Conservation (phyloP, 2,329 filamentous ascomycete genomes). For the Alternaria dauci region DNA sequence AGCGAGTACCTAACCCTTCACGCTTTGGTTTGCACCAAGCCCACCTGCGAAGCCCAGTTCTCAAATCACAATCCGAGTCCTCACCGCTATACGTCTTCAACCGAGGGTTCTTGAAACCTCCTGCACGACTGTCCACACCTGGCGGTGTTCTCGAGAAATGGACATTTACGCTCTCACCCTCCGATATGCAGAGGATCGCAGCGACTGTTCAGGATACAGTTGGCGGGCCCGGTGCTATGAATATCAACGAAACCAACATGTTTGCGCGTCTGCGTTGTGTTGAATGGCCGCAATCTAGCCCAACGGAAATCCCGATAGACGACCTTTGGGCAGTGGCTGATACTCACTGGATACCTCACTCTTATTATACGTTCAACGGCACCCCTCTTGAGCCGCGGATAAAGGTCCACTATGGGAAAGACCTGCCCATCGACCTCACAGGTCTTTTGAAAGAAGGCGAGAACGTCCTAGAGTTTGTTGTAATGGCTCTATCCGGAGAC, state of each 20-base stretch:
- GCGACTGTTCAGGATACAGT: conserved; percentile 33
- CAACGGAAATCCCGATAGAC: conserved; percentile 54
- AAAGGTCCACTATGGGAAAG: conserved; percentile 76
- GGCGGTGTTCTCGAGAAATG: conserved; percentile 54
- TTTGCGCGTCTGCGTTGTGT: conserved; percentile 76
- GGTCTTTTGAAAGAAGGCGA: conserved; percentile 62
- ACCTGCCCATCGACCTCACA: conserved; percentile 80
- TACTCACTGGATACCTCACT: conserved; percentile 72
- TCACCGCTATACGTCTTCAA: conserved; percentile 65
- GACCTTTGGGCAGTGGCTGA: conserved; percentile 70
- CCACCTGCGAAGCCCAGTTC: conserved; percentile 63
- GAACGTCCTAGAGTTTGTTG: conserved; percentile 67
- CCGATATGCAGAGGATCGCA: conserved; percentile 51
- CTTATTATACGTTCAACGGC: conserved; percentile 75
- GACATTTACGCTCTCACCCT: conserved; percentile 57
- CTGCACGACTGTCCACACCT: conserved; percentile 50
- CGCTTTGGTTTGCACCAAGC: conserved; percentile 66
- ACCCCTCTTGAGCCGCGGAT: conserved; percentile 64
- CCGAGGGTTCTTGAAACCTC: conserved; percentile 60
- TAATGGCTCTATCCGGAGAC: conserved; percentile 43
- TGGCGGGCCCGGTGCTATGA: conserved; percentile 41
- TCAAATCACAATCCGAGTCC: conserved; percentile 40
- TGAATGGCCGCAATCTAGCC: conserved; percentile 46
- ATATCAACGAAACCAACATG: conserved; percentile 61
- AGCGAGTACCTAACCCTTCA: conserved; percentile 55